phyloP scores from a whole-genome alignment of 164 flowering plant genomes.

The Cinnamomum micranthum region DNA sequence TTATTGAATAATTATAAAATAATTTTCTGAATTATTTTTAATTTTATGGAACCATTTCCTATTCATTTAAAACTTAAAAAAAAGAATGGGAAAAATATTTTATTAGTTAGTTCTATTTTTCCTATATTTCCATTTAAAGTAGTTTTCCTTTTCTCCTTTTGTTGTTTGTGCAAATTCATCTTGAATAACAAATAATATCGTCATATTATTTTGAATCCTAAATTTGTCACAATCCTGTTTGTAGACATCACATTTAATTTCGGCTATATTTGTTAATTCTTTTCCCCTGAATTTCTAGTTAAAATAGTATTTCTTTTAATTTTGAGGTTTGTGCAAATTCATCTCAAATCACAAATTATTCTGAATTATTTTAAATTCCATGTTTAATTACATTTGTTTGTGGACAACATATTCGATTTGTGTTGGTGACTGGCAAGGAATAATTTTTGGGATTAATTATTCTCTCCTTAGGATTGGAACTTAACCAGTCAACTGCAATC shows the following conservation, averaged over 20 bases:
- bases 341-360: neutral
- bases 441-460: too few species aligned
- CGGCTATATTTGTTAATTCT: neutral
- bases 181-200: neutral
- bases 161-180: neutral
- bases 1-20: too few species aligned
- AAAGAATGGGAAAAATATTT: too few species aligned
- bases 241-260: neutral
- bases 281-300: neutral
- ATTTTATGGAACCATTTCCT: too few species aligned
- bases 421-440: too few species aligned
- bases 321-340: neutral
- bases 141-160: neutral
- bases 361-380: neutral
- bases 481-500: neutral
- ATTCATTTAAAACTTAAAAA: too few species aligned
- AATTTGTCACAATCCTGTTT: neutral
- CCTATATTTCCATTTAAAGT: too few species aligned
- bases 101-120: too few species aligned
- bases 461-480: too few species aligned
- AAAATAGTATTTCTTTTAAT: too few species aligned
- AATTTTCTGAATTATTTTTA: too few species aligned
- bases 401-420: neutral
- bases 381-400: neutral
- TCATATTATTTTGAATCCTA: neutral